phyloP scores from a whole-genome alignment of 805 yeast species.

The Lachancea sp. region DNA sequence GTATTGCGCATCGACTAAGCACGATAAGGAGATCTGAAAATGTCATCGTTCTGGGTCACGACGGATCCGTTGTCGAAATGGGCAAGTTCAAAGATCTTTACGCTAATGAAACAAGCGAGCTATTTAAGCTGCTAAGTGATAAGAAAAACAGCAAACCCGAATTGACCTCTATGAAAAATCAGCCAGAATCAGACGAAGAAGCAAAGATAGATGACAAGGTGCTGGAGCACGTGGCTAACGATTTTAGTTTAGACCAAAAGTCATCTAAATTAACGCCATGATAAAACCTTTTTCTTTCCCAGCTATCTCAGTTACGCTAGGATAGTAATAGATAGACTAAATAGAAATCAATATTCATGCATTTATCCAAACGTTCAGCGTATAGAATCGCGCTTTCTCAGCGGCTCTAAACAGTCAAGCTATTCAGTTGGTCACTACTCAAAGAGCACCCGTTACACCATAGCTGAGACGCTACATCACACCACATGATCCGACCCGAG shows the following conservation, averaged over 20 bases:
- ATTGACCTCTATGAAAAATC: background rate
- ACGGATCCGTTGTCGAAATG: conserved; percentile 74
- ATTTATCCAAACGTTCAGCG: too few relatives aligned
- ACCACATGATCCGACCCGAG: too few relatives aligned
- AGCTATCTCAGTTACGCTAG: too few relatives aligned
- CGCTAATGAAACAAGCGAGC: conserved; percentile 38
- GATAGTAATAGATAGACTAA: too few relatives aligned
- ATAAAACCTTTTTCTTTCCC: background rate
- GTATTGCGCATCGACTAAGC: conserved; percentile 89
- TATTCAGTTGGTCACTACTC: too few relatives aligned
- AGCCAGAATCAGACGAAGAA: background rate
- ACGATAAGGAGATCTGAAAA: conserved; percentile 83
- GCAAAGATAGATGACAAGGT: conserved; percentile 11
- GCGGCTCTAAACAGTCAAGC: too few relatives aligned
- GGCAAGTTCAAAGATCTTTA: conserved; percentile 58
- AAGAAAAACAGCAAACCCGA: background rate
- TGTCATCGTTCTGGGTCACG: conserved; percentile 73
- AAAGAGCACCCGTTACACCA: too few relatives aligned
- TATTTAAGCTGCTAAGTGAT: conserved; percentile 36
- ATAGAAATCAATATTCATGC: too few relatives aligned
- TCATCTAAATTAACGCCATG: conserved; percentile 13
- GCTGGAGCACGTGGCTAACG: conserved; percentile 11
- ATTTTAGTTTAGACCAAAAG: conserved; percentile 11
- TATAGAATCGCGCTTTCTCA: too few relatives aligned
- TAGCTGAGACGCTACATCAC: too few relatives aligned